Evolutionary conservation across 1,284 basidiomycete species (phyloP).

Genomic region (Rhodotorula sp.): DNA sequence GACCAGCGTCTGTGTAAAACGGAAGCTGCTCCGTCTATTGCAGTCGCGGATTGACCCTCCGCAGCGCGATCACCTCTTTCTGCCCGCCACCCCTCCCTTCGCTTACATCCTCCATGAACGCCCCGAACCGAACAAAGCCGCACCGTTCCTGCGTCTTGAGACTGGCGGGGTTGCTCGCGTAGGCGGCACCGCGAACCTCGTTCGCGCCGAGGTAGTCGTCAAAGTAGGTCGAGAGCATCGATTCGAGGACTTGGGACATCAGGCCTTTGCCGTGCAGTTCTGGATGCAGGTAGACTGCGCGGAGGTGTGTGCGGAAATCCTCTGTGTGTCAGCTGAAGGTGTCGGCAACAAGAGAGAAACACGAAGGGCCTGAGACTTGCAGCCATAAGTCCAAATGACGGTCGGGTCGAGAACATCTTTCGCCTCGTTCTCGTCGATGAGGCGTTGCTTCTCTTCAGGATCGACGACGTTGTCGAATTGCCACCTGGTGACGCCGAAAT

Average conservation of each 20-base stretch:
- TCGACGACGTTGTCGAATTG: conserved; percentile 6
- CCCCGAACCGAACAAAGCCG: conserved; percentile 6
- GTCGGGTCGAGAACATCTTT: conserved; percentile 13
- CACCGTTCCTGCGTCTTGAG: conserved; percentile 23
- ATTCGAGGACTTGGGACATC: conserved; percentile 17
- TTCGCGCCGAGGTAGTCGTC: conserved; percentile 6
- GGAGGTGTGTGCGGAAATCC: too few relatives aligned
- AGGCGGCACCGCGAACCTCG: conserved; percentile 17
- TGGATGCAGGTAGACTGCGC: conserved; percentile 20
- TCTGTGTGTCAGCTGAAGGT: too few relatives aligned
- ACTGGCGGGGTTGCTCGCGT: conserved; percentile 12
- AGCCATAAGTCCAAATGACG: conserved; percentile 23
- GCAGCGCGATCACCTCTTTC: conserved; percentile 4
- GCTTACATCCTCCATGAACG: background rate
- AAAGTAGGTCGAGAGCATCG: conserved; percentile 2
- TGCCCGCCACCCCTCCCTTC: conserved; percentile 18
- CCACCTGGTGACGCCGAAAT: conserved; percentile 16
- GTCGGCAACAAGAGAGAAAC: background rate
- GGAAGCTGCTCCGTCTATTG: background rate
- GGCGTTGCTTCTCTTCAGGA: background rate
- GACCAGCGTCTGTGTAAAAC: background rate
- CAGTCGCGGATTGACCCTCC: background rate
- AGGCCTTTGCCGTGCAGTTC: conserved; percentile 14
- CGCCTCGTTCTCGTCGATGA: conserved; percentile 6
- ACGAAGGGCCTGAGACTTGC: conserved; percentile 8